Conservation (phyloP, 2,329 filamentous ascomycete genomes). For the Cladophialophora carrionii region DNA sequence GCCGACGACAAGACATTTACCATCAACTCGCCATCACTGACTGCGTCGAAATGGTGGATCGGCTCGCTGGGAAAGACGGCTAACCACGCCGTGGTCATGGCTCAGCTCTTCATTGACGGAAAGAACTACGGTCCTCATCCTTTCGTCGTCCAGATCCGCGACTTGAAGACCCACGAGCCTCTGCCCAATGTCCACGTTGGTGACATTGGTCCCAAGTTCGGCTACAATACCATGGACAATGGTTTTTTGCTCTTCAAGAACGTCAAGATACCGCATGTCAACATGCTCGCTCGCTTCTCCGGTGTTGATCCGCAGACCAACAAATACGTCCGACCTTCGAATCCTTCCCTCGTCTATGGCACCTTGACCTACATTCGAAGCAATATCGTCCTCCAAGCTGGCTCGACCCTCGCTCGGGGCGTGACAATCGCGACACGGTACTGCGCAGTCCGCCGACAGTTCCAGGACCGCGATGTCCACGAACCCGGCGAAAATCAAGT, state of each 20-base stretch:
- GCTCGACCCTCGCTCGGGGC: conserved; percentile 71
- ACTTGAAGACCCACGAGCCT: conserved; percentile 69
- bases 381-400: conserved; percentile 73
- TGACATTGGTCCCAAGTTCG: conserved; percentile 79
- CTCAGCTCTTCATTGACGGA: conserved; percentile 70
- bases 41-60: conserved; percentile 84
- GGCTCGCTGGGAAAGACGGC: conserved; percentile 75
- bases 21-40: conserved; percentile 72
- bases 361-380: conserved; percentile 76
- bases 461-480: conserved; percentile 72
- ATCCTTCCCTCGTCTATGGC: conserved; percentile 71
- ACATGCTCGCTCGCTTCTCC: conserved; percentile 74
- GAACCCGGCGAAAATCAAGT: conserved; percentile 71
- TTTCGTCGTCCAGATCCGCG: conserved; percentile 75
- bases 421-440: conserved; percentile 79
- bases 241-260: conserved; percentile 78
- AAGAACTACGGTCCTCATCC: conserved; percentile 74
- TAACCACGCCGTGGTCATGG: conserved; percentile 78
- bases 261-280: conserved; percentile 72
- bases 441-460: conserved; percentile 73
- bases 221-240: conserved; percentile 82
- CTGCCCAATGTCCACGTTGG: conserved; percentile 72
- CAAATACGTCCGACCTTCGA: conserved; percentile 68
- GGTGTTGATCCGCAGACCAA: conserved; percentile 68
- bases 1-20: conserved; percentile 73